phyloP scores from a whole-genome alignment of 73 alveolate genomes.

The Paramecium tetraurelia region DNA sequence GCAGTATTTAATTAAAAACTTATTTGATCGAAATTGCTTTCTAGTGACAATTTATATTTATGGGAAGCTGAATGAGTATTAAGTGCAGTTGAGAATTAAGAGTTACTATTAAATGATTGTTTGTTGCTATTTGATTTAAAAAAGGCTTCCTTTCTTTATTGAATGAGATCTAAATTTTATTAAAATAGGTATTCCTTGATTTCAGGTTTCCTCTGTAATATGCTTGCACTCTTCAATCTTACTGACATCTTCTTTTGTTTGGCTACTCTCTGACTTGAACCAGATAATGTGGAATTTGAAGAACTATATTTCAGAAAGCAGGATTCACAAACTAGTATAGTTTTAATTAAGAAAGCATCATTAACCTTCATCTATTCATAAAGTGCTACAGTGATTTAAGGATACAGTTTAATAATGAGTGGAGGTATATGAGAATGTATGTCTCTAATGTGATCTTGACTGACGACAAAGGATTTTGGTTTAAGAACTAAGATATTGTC shows the following conservation, averaged over 20 bases:
- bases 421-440: constrained; percentile 56
- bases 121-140: not conserved
- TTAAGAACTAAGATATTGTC: not conserved
- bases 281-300: not conserved
- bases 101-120: not conserved
- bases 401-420: constrained; percentile 40
- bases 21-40: not conserved
- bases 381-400: constrained; percentile 46
- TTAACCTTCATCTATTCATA: constrained; percentile 43
- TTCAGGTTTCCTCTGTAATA: not conserved
- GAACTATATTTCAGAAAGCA: constrained; percentile 19
- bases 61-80: not conserved
- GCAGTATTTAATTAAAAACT: not conserved
- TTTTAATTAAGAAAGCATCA: constrained; percentile 49
- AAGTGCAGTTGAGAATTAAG: not conserved
- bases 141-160: not conserved
- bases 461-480: constrained; percentile 33
- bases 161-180: not conserved
- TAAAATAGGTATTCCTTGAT: constrained; percentile 7
- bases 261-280: not conserved
- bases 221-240: constrained; percentile 3
- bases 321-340: constrained; percentile 34
- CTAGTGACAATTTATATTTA: not conserved
- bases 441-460: constrained; percentile 40
- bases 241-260: not conserved